A percentile compares a stretch with the other conserved stretches of the same genome.
phyloP scores from a whole-genome alignment of 306 rosid genomes.

The Dalbergia cochinchinensis region DNA sequence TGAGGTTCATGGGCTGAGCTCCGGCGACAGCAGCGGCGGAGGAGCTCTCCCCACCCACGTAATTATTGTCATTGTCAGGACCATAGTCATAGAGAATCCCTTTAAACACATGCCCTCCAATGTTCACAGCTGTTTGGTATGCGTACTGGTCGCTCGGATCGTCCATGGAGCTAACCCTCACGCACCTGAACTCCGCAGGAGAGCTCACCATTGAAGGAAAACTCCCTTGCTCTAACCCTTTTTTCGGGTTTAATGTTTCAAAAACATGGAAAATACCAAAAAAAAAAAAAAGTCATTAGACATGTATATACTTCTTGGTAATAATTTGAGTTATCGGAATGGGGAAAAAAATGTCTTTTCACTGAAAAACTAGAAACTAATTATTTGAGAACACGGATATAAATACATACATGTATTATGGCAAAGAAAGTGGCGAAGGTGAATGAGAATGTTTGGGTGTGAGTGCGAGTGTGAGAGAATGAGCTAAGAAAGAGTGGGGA shows the following conservation, averaged over 20 bases:
- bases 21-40: slow-evolving; percentile 50
- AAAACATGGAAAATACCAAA: neutral
- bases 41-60: slow-evolving; percentile 64
- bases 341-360: neutral
- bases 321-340: neutral
- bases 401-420: slow-evolving; percentile 44
- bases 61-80: slow-evolving; percentile 55
- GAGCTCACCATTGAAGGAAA: slow-evolving; percentile 78
- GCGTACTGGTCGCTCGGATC: slow-evolving; percentile 80
- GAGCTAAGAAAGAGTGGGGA: slow-evolving; percentile 44
- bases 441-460: slow-evolving; percentile 23
- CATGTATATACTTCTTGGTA: neutral
- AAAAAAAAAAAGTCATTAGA: neutral
- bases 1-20: slow-evolving; percentile 72
- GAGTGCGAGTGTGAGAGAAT: slow-evolving; percentile 45
- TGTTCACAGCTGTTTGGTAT: slow-evolving; percentile 90
- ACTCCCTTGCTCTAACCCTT: slow-evolving; percentile 71
- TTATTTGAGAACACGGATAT: neutral
- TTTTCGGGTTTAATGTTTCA: neutral
- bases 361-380: neutral
- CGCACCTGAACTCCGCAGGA: slow-evolving; percentile 81
- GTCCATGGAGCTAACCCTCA: slow-evolving; percentile 76
- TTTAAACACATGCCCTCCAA: slow-evolving; percentile 87
- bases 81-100: slow-evolving; percentile 93
- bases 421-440: slow-evolving; percentile 19